Percentiles rank a stretch among this genome's conserved stretches.
Evolutionary conservation across 2,329 filamentous ascomycete species (phyloP).

Genomic region (Beauveria rudraprayagi): DNA sequence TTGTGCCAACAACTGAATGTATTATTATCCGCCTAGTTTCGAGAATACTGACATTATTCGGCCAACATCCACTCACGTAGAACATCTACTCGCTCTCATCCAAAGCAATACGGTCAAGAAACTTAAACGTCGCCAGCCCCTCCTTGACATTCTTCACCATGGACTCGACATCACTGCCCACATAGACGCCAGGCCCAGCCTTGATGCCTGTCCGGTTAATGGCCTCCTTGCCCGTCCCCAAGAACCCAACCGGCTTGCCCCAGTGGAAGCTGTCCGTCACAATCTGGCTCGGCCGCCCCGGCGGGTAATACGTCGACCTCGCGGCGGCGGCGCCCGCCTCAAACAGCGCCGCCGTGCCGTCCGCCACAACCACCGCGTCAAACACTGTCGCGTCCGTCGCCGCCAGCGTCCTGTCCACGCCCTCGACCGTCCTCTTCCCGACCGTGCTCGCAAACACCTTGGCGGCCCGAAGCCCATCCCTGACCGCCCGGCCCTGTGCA

Average conservation of each 20-base stretch:
- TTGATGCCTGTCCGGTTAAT: slow-evolving; percentile 38
- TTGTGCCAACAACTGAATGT: no score
- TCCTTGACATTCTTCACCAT: slow-evolving; percentile 43
- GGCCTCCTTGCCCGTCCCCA: slow-evolving; percentile 37
- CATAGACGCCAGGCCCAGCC: slow-evolving; percentile 34
- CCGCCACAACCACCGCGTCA: slow-evolving; percentile 53
- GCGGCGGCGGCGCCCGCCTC: slow-evolving; percentile 18
- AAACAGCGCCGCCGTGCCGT: slow-evolving; percentile 48
- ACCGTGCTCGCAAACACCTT: slow-evolving; percentile 53
- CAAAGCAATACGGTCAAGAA: slow-evolving; percentile 53
- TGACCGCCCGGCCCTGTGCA: slow-evolving; percentile 41
- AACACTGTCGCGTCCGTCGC: slow-evolving; percentile 54
- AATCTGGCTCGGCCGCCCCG: slow-evolving; percentile 55
- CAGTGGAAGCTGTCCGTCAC: slow-evolving; percentile 55
- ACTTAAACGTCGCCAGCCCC: slow-evolving; percentile 57
- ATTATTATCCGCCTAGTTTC: background rate
- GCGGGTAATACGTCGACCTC: slow-evolving; percentile 51
- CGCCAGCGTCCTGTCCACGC: slow-evolving; percentile 57
- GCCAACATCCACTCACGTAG: no score
- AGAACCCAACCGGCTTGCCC: slow-evolving; percentile 59
- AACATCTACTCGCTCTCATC: slow-evolving; percentile 27
- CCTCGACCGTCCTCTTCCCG: slow-evolving; percentile 45
- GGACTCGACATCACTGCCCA: slow-evolving; percentile 22
- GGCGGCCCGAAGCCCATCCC: slow-evolving; percentile 35
- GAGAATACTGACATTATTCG: background rate